phyloP scores from a whole-genome alignment of 768 basidiomycete species.

The Hortiboletus campestris region DNA sequence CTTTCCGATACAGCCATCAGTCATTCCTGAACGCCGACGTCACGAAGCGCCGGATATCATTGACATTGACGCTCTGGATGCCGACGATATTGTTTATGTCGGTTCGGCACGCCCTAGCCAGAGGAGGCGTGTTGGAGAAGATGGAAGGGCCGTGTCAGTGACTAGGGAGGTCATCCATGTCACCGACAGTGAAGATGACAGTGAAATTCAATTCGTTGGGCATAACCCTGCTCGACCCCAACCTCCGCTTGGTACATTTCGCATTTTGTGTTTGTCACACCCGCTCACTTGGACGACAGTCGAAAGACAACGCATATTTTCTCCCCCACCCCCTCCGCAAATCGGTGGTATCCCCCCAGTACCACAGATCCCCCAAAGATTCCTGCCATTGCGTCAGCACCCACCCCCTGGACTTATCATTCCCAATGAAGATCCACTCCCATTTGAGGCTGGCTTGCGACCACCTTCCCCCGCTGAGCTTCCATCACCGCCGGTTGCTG shows the following conservation, averaged over 20 bases:
- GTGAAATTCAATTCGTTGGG: conserved; percentile 29
- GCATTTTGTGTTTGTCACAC: background rate
- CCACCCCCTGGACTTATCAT: conserved; percentile 44
- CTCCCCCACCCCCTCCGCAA: conserved; percentile 51
- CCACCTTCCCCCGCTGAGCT: conserved; percentile 19
- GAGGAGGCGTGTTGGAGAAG: conserved; percentile 27
- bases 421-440: conserved; percentile 50
- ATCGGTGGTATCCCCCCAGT: conserved; percentile 51
- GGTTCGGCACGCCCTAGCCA: conserved; percentile 23
- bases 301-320: conserved; percentile 32
- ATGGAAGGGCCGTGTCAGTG: conserved; percentile 18
- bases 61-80: conserved; percentile 43
- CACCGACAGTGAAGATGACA: conserved; percentile 42
- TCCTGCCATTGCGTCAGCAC: conserved; percentile 38
- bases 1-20: conserved; percentile 1
- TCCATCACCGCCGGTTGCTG: conserved; percentile 34
- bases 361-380: conserved; percentile 44
- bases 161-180: conserved; percentile 33
- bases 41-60: conserved; percentile 36
- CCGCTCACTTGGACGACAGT: conserved; percentile 5
- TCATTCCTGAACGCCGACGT: conserved; percentile 11
- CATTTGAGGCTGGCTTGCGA: conserved; percentile 43
- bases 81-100: conserved; percentile 31
- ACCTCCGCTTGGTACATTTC: conserved; percentile 18
- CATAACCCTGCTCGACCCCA: conserved; percentile 19